Base-by-base conservation (phyloP, 1,139 yeast species). In the Sugiyamaella grinbergsii region DNA sequence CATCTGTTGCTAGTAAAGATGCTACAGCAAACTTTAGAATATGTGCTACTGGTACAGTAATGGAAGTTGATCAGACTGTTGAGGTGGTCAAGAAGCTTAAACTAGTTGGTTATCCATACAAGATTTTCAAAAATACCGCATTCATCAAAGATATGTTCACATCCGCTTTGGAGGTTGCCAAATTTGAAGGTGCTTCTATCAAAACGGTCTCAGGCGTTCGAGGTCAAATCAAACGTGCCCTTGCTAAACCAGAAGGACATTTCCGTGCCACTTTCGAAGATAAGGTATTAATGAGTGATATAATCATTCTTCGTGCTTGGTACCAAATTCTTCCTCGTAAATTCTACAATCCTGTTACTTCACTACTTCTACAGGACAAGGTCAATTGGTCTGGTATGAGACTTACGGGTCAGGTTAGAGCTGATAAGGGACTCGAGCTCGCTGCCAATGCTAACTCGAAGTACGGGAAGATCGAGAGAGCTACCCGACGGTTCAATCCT, bases 191-290 rank as follows among this genome's bases (percentile, higher is more conserved):
- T 52, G 98, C 98, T 0, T 84, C 91, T 38, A 88, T 94, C 64
- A 84, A 91, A 69, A 93, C 98, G 0, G 98, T 94, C 4, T 88
- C 96, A 2, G 98, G 99, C 52, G 89, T 94, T 54, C 76, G 98
- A 62, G 99, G 99, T 68, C 98, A 94, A 69, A 91, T 94, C 61
- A 94, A 94, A 67, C 79, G 97, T 59, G 98, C 98, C 0, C 75
- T 94, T 56, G 80, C 96, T 5, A 86, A 86, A 60, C 97, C 98
- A 0, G 98, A 91, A 54, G 99, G 99, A n/a, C 84, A 87, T 67
- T 94, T 80, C 75, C 81, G 99, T 68, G 98, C 98, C n/a, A 84
- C 98, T 1, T 94, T 94, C 70, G 99, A 94, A 70, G 99, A 94
- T 68, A 93, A 91, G 71, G 80, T 93, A 34, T 77, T 91, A 55